Base-by-base conservation (phyloP, 805 yeast species). In the Yarrowia sp. region DNA sequence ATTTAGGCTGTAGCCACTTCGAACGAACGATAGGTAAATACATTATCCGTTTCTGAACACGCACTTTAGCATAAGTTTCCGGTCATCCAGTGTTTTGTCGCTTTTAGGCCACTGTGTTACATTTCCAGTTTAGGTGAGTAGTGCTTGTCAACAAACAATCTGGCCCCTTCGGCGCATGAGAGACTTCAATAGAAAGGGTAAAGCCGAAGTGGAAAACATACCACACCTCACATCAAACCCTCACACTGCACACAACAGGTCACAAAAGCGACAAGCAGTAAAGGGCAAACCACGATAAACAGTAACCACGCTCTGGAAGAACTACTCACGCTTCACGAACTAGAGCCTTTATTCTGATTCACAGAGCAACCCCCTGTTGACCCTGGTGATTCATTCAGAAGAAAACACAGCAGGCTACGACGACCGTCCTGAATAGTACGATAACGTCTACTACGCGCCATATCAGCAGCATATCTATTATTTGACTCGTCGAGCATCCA, bases 151-250 rank as follows among this genome's bases (percentile, higher is more conserved):
- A 53, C 59, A 53, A 53, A 53, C 59, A 53, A 40, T 53, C 59
- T 14, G 59, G n/a, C 46, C 63, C 63, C 63, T 56, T 42, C 63
- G 48, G 48, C 63, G 63, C 63, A 56, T 42, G 48, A 56, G 63
- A 56, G 63, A 56, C 63, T 56, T 56, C 63, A 26, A 56, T 42
- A 26, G 63, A 56, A 56, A 56, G 63, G 48, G 63, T 56, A 56
- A 56, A 56, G 61, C 63, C 63, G 63, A 56, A 56, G 45, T 41
- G 48, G 48, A 56, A 55, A 56, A 41, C 46, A 56, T 19, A 41
- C 46, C 63, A 56, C 61, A 38, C 42, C 35, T 38, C 45, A 53
- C 63, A 56, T 41, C 48, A 56, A 55, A 56, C 63, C 63, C 63
- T 41, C 61, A 55, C 48, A 42, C 63, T 15, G 12, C n/a, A 53